These are phyloP conservation scores for Tuctoria greenei DNA, from an alignment of 176 grass and related monocot species.

Conservation along the genomic window DNA sequence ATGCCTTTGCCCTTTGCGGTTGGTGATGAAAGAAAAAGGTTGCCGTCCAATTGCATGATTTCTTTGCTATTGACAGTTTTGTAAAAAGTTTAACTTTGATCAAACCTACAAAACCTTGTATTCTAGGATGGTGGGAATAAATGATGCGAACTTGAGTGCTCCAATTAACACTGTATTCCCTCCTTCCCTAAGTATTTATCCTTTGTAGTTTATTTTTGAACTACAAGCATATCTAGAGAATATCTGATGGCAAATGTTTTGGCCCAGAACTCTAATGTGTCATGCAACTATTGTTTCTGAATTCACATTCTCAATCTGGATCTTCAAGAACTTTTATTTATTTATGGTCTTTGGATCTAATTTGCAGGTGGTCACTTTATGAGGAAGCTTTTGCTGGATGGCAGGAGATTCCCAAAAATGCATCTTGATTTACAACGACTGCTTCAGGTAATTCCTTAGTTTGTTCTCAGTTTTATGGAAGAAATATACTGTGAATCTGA, in stretches of 20 bases:
- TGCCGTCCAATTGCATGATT: slow-evolving; percentile 18
- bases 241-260: neutral
- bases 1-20: slow-evolving; percentile 15
- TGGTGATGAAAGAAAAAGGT: slow-evolving; percentile 9
- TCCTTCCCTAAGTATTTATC: too few relatives aligned
- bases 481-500: neutral
- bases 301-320: neutral
- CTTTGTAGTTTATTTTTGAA: too few relatives aligned
- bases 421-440: slow-evolving; percentile 91
- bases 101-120: too few relatives aligned
- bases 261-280: neutral
- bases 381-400: slow-evolving; percentile 88
- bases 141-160: too few relatives aligned
- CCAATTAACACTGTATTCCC: too few relatives aligned
- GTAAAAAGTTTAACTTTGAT: too few relatives aligned
- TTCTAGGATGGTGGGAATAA: too few relatives aligned
- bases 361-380: slow-evolving; percentile 75
- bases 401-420: slow-evolving; percentile 87
- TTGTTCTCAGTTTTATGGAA: slow-evolving; percentile 15
- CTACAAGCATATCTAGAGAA: neutral
- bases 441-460: slow-evolving; percentile 62
- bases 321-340: neutral
- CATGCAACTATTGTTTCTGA: neutral
- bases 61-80: too few relatives aligned
- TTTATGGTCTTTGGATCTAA: slow-evolving; percentile 16